A percentile compares a stretch with the other conserved stretches of the same genome.
These are phyloP conservation scores for Amanita phalloides DNA, from an alignment of 768 basidiomycete species.

Conservation along the genomic window DNA sequence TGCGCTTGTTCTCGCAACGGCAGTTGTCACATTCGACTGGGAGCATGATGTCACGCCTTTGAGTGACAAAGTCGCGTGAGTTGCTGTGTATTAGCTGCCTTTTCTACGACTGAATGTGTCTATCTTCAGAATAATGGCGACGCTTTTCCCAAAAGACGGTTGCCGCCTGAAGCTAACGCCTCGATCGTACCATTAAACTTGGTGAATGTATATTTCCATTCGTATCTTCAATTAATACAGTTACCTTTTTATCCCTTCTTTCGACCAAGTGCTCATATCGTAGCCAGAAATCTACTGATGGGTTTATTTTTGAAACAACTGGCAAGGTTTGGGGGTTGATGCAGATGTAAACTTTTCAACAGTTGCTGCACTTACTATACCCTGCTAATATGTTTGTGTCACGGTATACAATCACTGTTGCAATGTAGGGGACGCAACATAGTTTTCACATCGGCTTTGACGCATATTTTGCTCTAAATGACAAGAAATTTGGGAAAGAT, in stretches of 20 bases:
- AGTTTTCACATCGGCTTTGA: no score
- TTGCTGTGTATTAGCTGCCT: conserved; percentile 10
- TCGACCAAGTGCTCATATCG: no score
- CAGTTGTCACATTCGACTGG: conserved; percentile 71
- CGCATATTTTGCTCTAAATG: no score
- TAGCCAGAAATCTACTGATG: no score
- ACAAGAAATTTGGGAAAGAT: background rate
- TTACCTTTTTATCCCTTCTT: no score
- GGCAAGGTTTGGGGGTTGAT: background rate
- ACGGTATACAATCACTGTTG: no score
- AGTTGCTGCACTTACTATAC: no score
- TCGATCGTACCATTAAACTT: conserved; percentile 20
- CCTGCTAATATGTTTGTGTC: no score
- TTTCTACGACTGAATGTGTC: background rate
- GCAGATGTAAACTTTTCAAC: background rate
- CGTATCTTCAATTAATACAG: no score
- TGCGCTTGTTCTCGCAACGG: conserved; percentile 74
- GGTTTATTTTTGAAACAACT: no score
- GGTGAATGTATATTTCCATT: background rate
- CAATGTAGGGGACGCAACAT: no score
- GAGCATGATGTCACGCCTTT: conserved; percentile 76
- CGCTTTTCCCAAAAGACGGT: conserved; percentile 92
- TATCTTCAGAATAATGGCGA: conserved; percentile 73
- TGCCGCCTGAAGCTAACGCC: conserved; percentile 73
- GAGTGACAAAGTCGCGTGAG: conserved; percentile 76